A percentile compares a stretch with the other conserved stretches of the same genome.
Evolutionary conservation across 169 alveolate species (phyloP).

Genomic region (Eimeria brunetti): DNA sequence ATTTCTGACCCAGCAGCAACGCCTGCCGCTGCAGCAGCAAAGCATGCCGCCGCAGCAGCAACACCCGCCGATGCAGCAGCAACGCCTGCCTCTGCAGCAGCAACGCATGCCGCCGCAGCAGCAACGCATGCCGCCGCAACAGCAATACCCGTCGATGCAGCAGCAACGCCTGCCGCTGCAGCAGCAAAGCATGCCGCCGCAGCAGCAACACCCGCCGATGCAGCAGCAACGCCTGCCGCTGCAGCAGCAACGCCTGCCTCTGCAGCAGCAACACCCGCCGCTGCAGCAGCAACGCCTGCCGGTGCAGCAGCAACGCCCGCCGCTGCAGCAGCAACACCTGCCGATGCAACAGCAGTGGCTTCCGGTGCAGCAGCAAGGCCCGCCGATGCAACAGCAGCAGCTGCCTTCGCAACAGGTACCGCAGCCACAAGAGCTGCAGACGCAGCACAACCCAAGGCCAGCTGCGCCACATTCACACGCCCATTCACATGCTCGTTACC

Average conservation of each 20-base stretch:
- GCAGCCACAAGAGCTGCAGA: neutral
- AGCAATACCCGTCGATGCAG: neutral
- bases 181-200: neutral
- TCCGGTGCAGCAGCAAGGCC: neutral
- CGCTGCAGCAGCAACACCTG: too few relatives aligned
- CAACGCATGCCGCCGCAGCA: too few relatives aligned
- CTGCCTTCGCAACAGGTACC: too few relatives aligned
- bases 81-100: conserved; percentile 24
- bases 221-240: neutral
- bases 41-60: conserved; percentile 49
- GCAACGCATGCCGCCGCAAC: too few relatives aligned
- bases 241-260: conserved; percentile 21
- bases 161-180: neutral
- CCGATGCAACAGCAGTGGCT: neutral
- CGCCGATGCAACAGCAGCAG: conserved; percentile 1
- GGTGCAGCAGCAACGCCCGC: conserved; percentile 11
- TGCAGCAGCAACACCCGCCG: neutral
- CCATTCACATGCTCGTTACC: too few relatives aligned
- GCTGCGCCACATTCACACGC: too few relatives aligned
- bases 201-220: too few relatives aligned
- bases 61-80: conserved; percentile 45
- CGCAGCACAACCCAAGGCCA: neutral
- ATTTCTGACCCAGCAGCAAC: too few relatives aligned
- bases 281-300: neutral
- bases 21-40: too few relatives aligned